Percentiles rank a stretch among this genome's conserved stretches.
phyloP scores from a whole-genome alignment of 2,329 filamentous ascomycete species.

The Thermothelomyces thermophilus region DNA sequence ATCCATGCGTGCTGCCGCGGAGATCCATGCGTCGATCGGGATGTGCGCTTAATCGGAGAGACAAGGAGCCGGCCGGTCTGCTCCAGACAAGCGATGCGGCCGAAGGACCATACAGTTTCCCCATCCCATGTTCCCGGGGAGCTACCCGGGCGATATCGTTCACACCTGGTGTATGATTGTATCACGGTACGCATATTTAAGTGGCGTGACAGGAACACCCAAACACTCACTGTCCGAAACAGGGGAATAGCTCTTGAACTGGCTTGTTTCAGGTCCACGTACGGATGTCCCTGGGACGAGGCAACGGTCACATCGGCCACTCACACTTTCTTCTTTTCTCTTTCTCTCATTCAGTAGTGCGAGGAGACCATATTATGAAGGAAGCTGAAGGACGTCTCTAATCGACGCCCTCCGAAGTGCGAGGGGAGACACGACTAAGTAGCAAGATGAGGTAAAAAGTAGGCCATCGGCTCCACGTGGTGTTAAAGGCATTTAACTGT shows the following conservation, averaged over 20 bases:
- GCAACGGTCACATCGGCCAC: too few species aligned
- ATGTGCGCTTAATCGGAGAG: too few species aligned
- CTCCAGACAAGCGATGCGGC: too few species aligned
- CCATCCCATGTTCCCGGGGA: too few species aligned
- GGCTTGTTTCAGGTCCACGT: background rate
- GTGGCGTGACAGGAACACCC: background rate
- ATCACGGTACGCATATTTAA: background rate
- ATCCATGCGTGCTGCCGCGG: too few species aligned
- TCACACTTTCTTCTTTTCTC: too few species aligned
- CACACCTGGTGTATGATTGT: background rate
- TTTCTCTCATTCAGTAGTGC: constrained; percentile 1
- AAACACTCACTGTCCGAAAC: constrained; percentile 1
- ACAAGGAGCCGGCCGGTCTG: too few species aligned
- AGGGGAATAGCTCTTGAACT: background rate
- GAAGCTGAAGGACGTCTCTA: background rate
- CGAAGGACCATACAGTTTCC: too few species aligned
- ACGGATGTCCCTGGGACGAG: background rate
- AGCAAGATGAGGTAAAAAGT: constrained; percentile 23
- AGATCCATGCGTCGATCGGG: too few species aligned
- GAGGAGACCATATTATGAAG: constrained; percentile 21
- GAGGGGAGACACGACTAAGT: constrained; percentile 17
- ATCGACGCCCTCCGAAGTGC: constrained; percentile 25
- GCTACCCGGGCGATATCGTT: too few species aligned
- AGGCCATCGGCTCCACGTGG: background rate
- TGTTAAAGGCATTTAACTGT: background rate